Evolutionary conservation across 2,329 filamentous ascomycete species (phyloP).

Genomic region (Phialophora expanda): DNA sequence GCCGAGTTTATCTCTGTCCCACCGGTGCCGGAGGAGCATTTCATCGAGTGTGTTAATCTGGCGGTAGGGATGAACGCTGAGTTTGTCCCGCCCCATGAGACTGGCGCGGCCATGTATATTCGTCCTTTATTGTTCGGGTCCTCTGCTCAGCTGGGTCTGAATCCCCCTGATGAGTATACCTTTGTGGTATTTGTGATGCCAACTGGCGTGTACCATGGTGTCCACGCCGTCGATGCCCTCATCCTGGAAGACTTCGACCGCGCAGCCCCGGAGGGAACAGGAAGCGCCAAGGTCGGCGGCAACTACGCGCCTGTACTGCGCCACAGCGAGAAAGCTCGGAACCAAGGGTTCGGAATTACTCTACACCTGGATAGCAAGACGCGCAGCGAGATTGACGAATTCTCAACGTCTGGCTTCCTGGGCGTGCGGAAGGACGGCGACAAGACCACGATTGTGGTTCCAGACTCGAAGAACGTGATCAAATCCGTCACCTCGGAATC

Average conservation of each 20-base stretch:
- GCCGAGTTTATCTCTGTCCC: conserved; percentile 84
- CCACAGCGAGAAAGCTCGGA: conserved; percentile 80
- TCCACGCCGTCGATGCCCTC: conserved; percentile 81
- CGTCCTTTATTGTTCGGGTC: conserved; percentile 87
- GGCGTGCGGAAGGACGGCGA: conserved; percentile 69
- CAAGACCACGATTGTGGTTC: conserved; percentile 72
- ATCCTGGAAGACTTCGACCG: conserved; percentile 94
- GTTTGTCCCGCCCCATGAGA: conserved; percentile 87
- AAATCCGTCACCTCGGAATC: conserved; percentile 83
- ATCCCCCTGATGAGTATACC: conserved; percentile 87
- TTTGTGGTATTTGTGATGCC: conserved; percentile 90
- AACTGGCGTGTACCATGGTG: conserved; percentile 91
- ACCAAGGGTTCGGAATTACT: conserved; percentile 88
- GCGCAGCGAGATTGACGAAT: conserved; percentile 89
- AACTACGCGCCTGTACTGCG: conserved; percentile 93
- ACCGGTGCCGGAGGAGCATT: conserved; percentile 74
- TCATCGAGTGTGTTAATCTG: conserved; percentile 75
- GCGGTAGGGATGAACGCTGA: conserved; percentile 88
- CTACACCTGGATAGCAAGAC: conserved; percentile 87
- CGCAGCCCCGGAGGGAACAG: conserved; percentile 86
- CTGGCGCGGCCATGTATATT: conserved; percentile 90
- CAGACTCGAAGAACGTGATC: conserved; percentile 85
- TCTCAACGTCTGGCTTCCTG: conserved; percentile 92
- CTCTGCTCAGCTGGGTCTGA: conserved; percentile 83
- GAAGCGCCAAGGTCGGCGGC: conserved; percentile 90